A percentile compares a stretch with the other conserved stretches of the same genome.
Evolutionary conservation across 352 stramenopile species (phyloP).

Genomic region (Phytophthora colocasiae): DNA sequence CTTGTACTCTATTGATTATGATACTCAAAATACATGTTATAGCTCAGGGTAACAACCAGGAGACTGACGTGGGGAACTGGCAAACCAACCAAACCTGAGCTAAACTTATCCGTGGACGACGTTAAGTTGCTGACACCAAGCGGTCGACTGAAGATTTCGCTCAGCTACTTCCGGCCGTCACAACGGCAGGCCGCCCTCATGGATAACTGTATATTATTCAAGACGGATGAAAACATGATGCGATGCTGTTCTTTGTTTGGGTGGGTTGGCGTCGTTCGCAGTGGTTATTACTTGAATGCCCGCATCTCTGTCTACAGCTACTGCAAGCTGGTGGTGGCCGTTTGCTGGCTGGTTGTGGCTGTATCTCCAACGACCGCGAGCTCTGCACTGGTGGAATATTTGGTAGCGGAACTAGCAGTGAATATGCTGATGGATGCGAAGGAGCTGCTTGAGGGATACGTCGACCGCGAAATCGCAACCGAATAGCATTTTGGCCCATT

Average conservation of each 20-base stretch:
- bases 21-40: too few species aligned
- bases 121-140: too few species aligned
- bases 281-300: not conserved
- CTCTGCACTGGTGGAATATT: not conserved
- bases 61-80: too few species aligned
- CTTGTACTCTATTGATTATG: too few species aligned
- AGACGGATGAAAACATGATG: conserved; percentile 4
- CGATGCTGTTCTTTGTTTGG: not conserved
- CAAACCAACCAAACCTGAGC: too few species aligned
- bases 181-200: too few species aligned
- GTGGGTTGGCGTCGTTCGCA: not conserved
- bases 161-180: too few species aligned
- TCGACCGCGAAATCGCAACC: not conserved
- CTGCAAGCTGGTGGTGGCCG: not conserved
- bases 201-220: too few species aligned
- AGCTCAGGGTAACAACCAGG: too few species aligned
- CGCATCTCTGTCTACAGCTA: not conserved
- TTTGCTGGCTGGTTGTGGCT: not conserved
- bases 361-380: not conserved
- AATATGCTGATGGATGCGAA: not conserved
- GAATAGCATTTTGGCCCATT: conserved; percentile 5
- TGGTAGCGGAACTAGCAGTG: not conserved
- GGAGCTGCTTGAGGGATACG: not conserved
- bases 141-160: too few species aligned
- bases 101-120: too few species aligned